A percentile compares a stretch with the other conserved stretches of the same genome.
Conservation (phyloP, 192 early-diverging fungal species). For the Umbelopsis isabellina region DNA sequence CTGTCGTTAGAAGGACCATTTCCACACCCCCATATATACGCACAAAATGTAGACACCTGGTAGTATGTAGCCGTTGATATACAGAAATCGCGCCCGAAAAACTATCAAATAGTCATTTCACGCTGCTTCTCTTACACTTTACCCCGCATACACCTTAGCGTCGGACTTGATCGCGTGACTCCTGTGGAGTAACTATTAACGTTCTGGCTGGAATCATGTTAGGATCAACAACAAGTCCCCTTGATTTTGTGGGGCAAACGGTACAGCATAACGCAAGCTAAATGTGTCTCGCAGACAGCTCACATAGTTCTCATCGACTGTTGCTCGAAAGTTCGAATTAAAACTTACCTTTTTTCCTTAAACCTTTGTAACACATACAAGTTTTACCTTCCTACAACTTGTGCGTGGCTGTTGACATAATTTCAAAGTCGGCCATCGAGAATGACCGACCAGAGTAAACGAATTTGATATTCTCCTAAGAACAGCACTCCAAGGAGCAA, state of each 20-base stretch:
- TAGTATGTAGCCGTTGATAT: too few species aligned
- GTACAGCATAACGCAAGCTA: background rate
- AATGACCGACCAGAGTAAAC: background rate
- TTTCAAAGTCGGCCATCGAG: background rate
- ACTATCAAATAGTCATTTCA: background rate
- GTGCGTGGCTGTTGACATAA: background rate
- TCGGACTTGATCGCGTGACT: slow-evolving; percentile 8
- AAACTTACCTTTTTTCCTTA: background rate
- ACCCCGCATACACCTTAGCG: background rate
- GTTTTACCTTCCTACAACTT: background rate
- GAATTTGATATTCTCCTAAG: background rate
- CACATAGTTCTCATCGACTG: background rate
- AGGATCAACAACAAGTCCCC: slow-evolving; percentile 14
- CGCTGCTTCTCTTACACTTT: background rate
- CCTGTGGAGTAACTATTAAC: background rate
- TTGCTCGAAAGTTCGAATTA: too few species aligned
- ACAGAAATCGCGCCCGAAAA: too few species aligned
- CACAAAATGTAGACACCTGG: too few species aligned
- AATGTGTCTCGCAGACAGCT: background rate
- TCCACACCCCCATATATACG: too few species aligned
- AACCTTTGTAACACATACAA: background rate
- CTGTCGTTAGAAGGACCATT: too few species aligned
- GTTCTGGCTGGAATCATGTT: background rate
- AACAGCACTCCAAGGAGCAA: background rate
- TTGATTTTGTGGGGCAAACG: slow-evolving; percentile 1